Percentiles rank a stretch among this genome's conserved stretches.
These are phyloP conservation scores for Boletus rubropictus DNA, from an alignment of 768 basidiomycete species.

Conservation along the genomic window DNA sequence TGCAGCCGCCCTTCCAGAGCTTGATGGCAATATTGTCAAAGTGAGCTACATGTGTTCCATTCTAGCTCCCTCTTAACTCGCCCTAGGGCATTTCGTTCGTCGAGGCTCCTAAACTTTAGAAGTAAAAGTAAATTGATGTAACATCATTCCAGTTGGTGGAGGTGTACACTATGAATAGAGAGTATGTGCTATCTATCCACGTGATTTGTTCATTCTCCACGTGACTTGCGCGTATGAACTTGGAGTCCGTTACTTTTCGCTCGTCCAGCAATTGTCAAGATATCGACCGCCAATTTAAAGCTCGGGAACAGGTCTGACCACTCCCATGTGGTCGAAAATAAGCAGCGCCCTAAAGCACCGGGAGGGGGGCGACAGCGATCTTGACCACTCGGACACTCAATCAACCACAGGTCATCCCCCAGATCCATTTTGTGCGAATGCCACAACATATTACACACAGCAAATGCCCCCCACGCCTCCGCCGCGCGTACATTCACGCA, in stretches of 20 bases:
- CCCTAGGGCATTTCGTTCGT: slow-evolving; percentile 26
- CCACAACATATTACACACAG: slow-evolving; percentile 72
- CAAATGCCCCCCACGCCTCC: slow-evolving; percentile 66
- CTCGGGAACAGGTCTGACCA: slow-evolving; percentile 1
- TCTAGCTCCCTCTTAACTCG: background rate
- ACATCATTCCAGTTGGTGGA: background rate
- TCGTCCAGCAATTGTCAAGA: background rate
- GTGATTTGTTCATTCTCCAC: slow-evolving; percentile 27
- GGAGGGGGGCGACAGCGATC: slow-evolving; percentile 20
- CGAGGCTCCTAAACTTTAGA: slow-evolving; percentile 26
- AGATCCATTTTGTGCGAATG: slow-evolving; percentile 70
- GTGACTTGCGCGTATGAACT: slow-evolving; percentile 14
- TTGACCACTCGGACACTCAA: slow-evolving; percentile 13
- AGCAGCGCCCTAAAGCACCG: slow-evolving; percentile 49
- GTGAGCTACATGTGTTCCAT: slow-evolving; percentile 33
- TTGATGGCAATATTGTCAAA: slow-evolving; percentile 65
- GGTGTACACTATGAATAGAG: slow-evolving; percentile 11
- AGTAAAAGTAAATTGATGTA: background rate
- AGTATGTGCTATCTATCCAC: slow-evolving; percentile 7
- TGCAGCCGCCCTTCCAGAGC: slow-evolving; percentile 75
- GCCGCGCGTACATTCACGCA: slow-evolving; percentile 45
- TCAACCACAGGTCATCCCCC: slow-evolving; percentile 35
- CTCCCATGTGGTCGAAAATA: slow-evolving; percentile 57
- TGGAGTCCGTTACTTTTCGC: background rate
- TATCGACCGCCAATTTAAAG: background rate